A percentile compares a stretch with the other conserved stretches of the same genome.
These are phyloP conservation scores for Scheffersomyces illinoinensis DNA, from an alignment of 1,139 yeast genomes.

Conservation along the genomic window DNA sequence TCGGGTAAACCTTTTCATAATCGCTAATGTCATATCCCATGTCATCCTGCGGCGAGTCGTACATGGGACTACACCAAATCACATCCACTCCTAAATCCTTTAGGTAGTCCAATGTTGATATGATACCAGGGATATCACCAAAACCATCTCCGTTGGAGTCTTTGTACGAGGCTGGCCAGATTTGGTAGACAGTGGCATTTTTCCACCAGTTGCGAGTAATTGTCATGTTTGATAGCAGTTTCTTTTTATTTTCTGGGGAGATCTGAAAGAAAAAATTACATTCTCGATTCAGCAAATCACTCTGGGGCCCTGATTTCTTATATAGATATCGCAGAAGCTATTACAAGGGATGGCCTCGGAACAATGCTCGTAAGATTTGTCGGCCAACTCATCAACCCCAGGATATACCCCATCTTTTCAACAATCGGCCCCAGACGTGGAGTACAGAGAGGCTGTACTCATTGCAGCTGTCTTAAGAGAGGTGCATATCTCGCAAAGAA, in stretches of 20 bases:
- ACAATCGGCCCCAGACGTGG: background rate
- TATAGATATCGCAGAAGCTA: background rate
- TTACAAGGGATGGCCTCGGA: background rate
- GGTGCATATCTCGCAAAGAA: background rate
- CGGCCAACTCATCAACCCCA: background rate
- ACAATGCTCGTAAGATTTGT: background rate
- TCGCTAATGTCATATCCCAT: constrained; percentile 65
- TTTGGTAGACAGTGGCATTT: constrained; percentile 55
- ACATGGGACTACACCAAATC: constrained; percentile 60
- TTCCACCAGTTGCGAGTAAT: constrained; percentile 51
- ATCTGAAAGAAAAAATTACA: too few relatives aligned
- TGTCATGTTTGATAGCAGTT: constrained; percentile 8
- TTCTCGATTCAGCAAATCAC: background rate
- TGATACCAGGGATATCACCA: constrained; percentile 58
- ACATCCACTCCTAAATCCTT: constrained; percentile 53
- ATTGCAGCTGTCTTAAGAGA: background rate
- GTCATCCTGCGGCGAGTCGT: constrained; percentile 60
- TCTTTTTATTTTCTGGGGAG: background rate
- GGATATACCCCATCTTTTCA: background rate
- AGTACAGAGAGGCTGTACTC: background rate
- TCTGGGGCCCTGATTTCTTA: background rate
- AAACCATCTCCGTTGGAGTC: constrained; percentile 60
- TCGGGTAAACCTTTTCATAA: constrained; percentile 51
- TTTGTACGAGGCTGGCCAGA: constrained; percentile 60
- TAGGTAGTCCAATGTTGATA: constrained; percentile 52